phyloP scores from a whole-genome alignment of 2,329 filamentous ascomycete species.

The Ophiostoma sp. region DNA sequence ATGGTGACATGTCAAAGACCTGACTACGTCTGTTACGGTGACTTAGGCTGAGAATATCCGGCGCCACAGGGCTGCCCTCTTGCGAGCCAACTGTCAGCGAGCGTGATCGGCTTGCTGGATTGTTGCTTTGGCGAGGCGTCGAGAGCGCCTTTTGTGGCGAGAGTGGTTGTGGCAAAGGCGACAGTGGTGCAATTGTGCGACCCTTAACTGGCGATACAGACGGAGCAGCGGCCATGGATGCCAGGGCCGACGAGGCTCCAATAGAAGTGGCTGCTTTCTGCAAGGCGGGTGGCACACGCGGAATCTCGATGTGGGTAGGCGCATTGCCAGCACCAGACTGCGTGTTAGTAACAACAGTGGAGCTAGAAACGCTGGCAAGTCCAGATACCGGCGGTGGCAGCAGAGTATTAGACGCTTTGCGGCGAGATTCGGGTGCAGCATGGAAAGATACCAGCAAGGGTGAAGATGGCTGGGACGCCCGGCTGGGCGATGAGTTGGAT shows the following conservation, averaged over 20 bases:
- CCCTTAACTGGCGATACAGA: conserved; percentile 46
- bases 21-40: conserved; percentile 91
- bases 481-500: conserved; percentile 78
- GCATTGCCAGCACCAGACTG: conserved; percentile 1
- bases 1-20: conserved; percentile 92
- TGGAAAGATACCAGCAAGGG: conserved; percentile 96
- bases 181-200: conserved; percentile 40
- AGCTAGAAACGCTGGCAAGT: neutral
- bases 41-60: conserved; percentile 62
- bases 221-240: neutral
- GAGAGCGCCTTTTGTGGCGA: conserved; percentile 60
- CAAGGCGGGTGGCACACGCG: conserved; percentile 55
- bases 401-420: conserved; percentile 84
- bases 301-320: conserved; percentile 58
- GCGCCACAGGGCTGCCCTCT: conserved; percentile 71
- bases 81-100: conserved; percentile 93
- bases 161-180: conserved; percentile 46
- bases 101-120: conserved; percentile 64
- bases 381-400: conserved; percentile 58
- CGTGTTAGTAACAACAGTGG: neutral
- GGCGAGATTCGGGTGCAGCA: conserved; percentile 69
- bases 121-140: conserved; percentile 57
- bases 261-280: conserved; percentile 56
- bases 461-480: conserved; percentile 72
- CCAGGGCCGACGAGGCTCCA: conserved; percentile 36